A percentile compares a stretch with the other conserved stretches of the same genome.
These are phyloP conservation scores for Anthracocystis panici-leucophaei DNA, from an alignment of 1,284 basidiomycete genomes.

Conservation along the genomic window DNA sequence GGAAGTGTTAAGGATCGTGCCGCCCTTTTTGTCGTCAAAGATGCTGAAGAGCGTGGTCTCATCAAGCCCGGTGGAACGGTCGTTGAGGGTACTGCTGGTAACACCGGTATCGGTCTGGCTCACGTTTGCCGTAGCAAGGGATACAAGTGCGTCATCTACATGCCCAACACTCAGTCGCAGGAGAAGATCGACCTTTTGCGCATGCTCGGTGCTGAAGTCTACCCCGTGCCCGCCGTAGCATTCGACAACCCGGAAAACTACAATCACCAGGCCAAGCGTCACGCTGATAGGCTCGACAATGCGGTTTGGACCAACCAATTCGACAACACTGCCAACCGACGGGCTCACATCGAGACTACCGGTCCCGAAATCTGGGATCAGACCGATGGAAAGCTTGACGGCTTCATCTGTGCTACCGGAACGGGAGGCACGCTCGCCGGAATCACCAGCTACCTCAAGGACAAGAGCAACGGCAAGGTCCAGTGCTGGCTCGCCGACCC, in stretches of 20 bases:
- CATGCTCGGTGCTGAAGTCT: constrained; percentile 96
- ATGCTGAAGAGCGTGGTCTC: constrained; percentile 84
- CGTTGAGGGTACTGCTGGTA: constrained; percentile 98
- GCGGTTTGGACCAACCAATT: constrained; percentile 99
- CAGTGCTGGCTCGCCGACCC: constrained; percentile 97
- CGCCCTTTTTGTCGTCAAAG: constrained; percentile 86
- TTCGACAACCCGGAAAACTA: constrained; percentile 97
- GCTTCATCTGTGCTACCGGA: constrained; percentile 91
- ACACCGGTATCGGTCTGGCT: constrained; percentile 95
- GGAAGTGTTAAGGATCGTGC: constrained; percentile 98
- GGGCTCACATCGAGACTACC: constrained; percentile 88
- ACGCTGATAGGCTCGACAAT: constrained; percentile 84
- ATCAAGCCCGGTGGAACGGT: constrained; percentile 92
- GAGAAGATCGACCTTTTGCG: constrained; percentile 97
- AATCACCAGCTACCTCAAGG: constrained; percentile 84
- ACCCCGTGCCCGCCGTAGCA: constrained; percentile 94
- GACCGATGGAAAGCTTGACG: constrained; percentile 83
- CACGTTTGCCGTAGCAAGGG: constrained; percentile 90
- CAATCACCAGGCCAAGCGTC: constrained; percentile 96
- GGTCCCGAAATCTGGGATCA: constrained; percentile 98
- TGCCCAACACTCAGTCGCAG: constrained; percentile 93
- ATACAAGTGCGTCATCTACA: constrained; percentile 99
- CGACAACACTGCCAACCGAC: constrained; percentile 89
- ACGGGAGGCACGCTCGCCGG: constrained; percentile 97
- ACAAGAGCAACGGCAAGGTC: constrained; percentile 82